A percentile compares a stretch with the other conserved stretches of the same genome.
These are phyloP conservation scores for Starmerella floris DNA, from an alignment of 805 yeast species.

Conservation along the genomic window DNA sequence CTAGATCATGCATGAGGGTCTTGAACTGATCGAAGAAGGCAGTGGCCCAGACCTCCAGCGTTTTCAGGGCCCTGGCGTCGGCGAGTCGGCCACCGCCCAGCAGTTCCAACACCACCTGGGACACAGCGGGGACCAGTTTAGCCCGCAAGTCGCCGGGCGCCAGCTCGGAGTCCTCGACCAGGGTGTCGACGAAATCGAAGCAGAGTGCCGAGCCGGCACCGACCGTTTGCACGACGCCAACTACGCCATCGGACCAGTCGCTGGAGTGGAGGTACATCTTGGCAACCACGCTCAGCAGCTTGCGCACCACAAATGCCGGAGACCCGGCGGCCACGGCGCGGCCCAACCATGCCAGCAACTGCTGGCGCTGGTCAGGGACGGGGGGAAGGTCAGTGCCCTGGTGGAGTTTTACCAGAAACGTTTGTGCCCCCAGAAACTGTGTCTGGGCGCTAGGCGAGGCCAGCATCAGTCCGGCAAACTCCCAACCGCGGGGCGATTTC, in stretches of 20 bases:
- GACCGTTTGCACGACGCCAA: slow-evolving; percentile 15
- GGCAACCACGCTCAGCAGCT: slow-evolving; percentile 44
- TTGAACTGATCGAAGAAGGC: slow-evolving; percentile 14
- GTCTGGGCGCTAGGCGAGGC: slow-evolving; percentile 24
- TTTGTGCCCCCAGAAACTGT: slow-evolving; percentile 70
- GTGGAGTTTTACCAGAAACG: slow-evolving; percentile 42
- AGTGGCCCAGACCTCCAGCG: slow-evolving; percentile 14
- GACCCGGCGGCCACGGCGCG: slow-evolving; percentile 5
- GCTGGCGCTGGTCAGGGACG: slow-evolving; percentile 1
- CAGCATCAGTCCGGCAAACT: slow-evolving; percentile 44
- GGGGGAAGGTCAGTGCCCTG: slow-evolving; percentile 8
- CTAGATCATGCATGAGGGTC: slow-evolving; percentile 3
- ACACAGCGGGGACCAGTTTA: slow-evolving; percentile 11
- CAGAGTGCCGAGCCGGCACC: slow-evolving; percentile 7
- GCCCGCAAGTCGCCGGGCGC: slow-evolving; percentile 10
- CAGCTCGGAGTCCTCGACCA: slow-evolving; percentile 24
- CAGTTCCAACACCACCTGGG: slow-evolving; percentile 1
- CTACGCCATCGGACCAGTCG: slow-evolving; percentile 30
- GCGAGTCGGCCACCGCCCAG: not conserved
- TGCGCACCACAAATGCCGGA: slow-evolving; percentile 38
- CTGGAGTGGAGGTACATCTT: slow-evolving; percentile 32
- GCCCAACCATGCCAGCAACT: slow-evolving; percentile 19
- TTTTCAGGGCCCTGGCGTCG: slow-evolving; percentile 5
- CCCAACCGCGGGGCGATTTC: slow-evolving; percentile 41
- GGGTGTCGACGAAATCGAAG: slow-evolving; percentile 21